Percentiles rank a stretch among this genome's conserved stretches.
Evolutionary conservation across 805 yeast species (phyloP).

Genomic region (Kluyveromyces siamensis): DNA sequence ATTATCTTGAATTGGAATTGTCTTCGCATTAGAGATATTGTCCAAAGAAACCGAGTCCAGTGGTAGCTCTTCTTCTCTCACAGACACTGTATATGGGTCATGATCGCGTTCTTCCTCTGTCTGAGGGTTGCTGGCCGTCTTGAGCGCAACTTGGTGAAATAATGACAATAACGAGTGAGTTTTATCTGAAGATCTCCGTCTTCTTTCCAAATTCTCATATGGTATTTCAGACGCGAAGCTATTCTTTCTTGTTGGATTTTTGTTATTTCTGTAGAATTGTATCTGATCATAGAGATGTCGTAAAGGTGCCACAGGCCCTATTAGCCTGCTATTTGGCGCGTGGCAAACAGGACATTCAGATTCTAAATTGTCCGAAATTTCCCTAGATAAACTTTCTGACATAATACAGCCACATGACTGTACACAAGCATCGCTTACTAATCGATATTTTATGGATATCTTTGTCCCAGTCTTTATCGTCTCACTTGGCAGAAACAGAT

Average conservation of each 20-base stretch:
- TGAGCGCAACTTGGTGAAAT: constrained; percentile 27
- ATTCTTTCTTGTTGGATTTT: not conserved
- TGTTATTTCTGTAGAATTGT: constrained; percentile 7
- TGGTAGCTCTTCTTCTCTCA: not conserved
- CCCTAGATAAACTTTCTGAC: constrained; percentile 13
- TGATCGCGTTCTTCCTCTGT: not conserved
- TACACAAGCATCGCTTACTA: constrained; percentile 18
- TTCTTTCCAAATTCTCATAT: constrained; percentile 7
- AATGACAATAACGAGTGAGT: constrained; percentile 26
- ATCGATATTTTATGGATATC: constrained; percentile 15
- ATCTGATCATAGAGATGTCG: constrained; percentile 23
- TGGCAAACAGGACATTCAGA: constrained; percentile 32
- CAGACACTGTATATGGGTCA: not conserved
- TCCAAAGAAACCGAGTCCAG: constrained; percentile 7
- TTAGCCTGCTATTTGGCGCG: constrained; percentile 9
- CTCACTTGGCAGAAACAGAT: constrained; percentile 20
- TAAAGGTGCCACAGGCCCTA: constrained; percentile 30
- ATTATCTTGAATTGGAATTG: constrained; percentile 15
- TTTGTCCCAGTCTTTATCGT: constrained; percentile 9
- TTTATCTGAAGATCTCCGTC: constrained; percentile 5
- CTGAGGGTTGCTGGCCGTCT: constrained; percentile 4
- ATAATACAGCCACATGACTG: constrained; percentile 24
- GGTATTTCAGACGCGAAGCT: constrained; percentile 3
- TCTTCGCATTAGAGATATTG: constrained; percentile 17
- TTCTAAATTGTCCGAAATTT: constrained; percentile 5